These are phyloP conservation scores for Neonectria ditissima DNA, from an alignment of 2,329 filamentous ascomycete genomes.

Conservation along the genomic window DNA sequence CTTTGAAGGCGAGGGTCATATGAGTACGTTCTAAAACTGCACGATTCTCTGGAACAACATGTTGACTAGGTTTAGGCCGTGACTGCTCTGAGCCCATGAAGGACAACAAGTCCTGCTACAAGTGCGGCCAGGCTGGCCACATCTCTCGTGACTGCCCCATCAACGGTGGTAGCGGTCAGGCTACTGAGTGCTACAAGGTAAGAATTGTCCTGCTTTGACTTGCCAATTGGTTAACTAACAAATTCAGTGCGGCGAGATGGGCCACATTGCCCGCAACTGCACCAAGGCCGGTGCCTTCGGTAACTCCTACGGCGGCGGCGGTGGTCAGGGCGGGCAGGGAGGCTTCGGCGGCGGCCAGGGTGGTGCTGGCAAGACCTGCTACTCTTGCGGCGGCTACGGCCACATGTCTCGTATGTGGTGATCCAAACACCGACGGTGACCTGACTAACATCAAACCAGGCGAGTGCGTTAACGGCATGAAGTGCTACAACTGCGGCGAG, in stretches of 20 bases:
- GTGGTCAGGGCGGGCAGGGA: constrained; percentile 62
- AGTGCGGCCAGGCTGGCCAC: constrained; percentile 86
- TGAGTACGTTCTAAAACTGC: constrained; percentile 71
- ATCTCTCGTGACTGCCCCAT: constrained; percentile 88
- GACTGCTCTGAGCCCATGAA: constrained; percentile 92
- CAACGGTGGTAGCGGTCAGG: constrained; percentile 59
- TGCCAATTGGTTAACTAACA: constrained; percentile 23
- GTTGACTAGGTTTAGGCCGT: constrained; percentile 70
- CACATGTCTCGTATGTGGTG: constrained; percentile 86
- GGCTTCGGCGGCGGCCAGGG: neutral
- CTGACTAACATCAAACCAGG: constrained; percentile 55
- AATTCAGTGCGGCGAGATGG: constrained; percentile 84
- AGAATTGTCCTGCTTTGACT: constrained; percentile 17
- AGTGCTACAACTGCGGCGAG: constrained; percentile 99
- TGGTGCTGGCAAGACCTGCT: constrained; percentile 85
- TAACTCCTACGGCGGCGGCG: constrained; percentile 60
- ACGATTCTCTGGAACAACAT: neutral
- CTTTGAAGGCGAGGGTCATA: constrained; percentile 73
- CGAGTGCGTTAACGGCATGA: constrained; percentile 98
- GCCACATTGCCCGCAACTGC: constrained; percentile 96
- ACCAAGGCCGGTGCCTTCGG: constrained; percentile 69
- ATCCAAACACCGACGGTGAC: too few relatives aligned
- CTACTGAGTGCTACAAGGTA: constrained; percentile 90
- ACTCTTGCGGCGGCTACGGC: constrained; percentile 96
- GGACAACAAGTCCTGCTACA: constrained; percentile 83